Percentiles rank a stretch among this genome's conserved stretches.
Conservation (phyloP, 2,329 filamentous ascomycete species). For the Penicillium brevicompactum region DNA sequence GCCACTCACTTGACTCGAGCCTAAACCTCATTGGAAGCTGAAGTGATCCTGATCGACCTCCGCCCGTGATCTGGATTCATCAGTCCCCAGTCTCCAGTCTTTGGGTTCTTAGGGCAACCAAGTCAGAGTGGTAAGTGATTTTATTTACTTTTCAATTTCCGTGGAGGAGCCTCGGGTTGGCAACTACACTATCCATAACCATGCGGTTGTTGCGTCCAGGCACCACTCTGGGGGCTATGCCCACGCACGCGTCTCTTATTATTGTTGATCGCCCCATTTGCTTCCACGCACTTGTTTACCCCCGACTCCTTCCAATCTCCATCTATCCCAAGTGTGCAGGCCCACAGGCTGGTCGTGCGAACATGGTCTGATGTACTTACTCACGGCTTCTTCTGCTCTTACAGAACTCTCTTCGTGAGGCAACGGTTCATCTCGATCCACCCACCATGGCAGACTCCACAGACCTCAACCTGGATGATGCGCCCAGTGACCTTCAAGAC, state of each 20-base stretch:
- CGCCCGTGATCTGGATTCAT: conserved; percentile 21
- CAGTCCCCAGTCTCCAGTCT: conserved; percentile 16
- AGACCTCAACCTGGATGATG: conserved; percentile 46
- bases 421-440: conserved; percentile 18
- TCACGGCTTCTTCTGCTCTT: conserved; percentile 12
- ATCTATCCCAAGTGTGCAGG: conserved; percentile 14
- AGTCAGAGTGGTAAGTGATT: conserved; percentile 6
- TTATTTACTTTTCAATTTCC: not conserved
- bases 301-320: conserved; percentile 16
- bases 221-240: conserved; percentile 28
- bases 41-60: conserved; percentile 14
- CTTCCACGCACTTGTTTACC: conserved; percentile 44
- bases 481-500: conserved; percentile 48
- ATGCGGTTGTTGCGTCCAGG: conserved; percentile 11
- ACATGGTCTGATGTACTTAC: conserved; percentile 23
- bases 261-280: conserved; percentile 29
- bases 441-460: conserved; percentile 44
- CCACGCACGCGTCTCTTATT: conserved; percentile 38
- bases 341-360: conserved; percentile 1
- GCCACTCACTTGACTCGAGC: not conserved
- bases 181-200: not conserved
- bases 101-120: conserved; percentile 7
- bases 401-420: conserved; percentile 13
- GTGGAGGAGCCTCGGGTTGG: not conserved
- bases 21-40: conserved; percentile 10